Conservation (phyloP, 139 green algal genomes). For the Coccomyxa sp. region DNA sequence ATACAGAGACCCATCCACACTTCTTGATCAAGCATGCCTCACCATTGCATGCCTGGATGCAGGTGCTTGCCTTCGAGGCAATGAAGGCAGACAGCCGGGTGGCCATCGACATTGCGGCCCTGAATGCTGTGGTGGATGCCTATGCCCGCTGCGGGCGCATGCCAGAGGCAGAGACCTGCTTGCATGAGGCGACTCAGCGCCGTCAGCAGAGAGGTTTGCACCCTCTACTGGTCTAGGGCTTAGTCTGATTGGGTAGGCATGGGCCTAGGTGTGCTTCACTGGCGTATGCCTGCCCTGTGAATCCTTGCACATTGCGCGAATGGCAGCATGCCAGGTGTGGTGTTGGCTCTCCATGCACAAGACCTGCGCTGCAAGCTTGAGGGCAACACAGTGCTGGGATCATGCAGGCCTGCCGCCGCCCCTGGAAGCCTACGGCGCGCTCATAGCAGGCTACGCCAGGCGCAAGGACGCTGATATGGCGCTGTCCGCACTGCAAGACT, state of each 20-base stretch:
- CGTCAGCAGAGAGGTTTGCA: too few relatives aligned
- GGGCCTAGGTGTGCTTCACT: background rate
- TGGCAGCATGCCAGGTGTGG: too few relatives aligned
- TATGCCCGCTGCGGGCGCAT: constrained; percentile 42
- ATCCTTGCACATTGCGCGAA: too few relatives aligned
- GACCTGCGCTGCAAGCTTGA: too few relatives aligned
- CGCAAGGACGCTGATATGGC: constrained; percentile 20
- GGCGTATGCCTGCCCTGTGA: background rate
- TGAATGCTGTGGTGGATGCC: constrained; percentile 45
- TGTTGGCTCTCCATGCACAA: too few relatives aligned
- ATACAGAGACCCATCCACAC: too few relatives aligned
- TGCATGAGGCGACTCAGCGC: background rate
- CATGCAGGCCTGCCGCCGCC: constrained; percentile 30
- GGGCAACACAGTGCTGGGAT: background rate
- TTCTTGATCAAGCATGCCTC: too few relatives aligned
- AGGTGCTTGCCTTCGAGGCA: constrained; percentile 33
- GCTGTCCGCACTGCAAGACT: constrained; percentile 36
- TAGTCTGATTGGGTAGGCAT: too few relatives aligned
- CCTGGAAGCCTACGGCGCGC: constrained; percentile 31
- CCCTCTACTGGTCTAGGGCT: too few relatives aligned
- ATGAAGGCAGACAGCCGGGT: constrained; percentile 29
- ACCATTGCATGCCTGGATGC: too few relatives aligned
- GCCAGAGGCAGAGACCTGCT: constrained; percentile 41
- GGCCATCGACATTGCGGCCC: constrained; percentile 34
- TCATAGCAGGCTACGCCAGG: constrained; percentile 42